Percentiles rank a stretch among this genome's conserved stretches.
Conservation (phyloP, 306 rosid species). For the Canavalia gladiata region DNA sequence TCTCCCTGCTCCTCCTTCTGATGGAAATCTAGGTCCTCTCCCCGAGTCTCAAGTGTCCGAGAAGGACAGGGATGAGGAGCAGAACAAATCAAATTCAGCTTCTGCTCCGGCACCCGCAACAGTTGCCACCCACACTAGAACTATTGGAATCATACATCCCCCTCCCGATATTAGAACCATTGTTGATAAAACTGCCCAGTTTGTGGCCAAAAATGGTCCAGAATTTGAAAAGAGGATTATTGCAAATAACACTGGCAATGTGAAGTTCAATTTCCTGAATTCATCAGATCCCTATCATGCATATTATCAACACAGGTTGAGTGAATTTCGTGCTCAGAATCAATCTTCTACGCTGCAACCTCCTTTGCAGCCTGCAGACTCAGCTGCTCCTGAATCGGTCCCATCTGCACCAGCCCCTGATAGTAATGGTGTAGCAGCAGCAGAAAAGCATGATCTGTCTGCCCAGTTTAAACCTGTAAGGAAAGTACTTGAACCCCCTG, state of each 20-base stretch:
- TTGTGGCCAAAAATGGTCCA: constrained; percentile 89
- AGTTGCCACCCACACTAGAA: constrained; percentile 86
- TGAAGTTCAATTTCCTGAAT: constrained; percentile 80
- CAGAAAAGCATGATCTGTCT: constrained; percentile 67
- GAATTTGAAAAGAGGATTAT: constrained; percentile 94
- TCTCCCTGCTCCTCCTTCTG: constrained; percentile 88
- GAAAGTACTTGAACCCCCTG: constrained; percentile 92
- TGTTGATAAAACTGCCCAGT: constrained; percentile 90
- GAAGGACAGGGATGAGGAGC: constrained; percentile 58
- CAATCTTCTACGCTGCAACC: constrained; percentile 66
- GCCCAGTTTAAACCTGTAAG: constrained; percentile 74
- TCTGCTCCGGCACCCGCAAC: constrained; percentile 51
- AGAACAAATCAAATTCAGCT: constrained; percentile 51
- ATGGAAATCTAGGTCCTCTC: constrained; percentile 76
- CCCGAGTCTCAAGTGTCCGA: constrained; percentile 63
- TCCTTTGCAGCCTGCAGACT: constrained; percentile 57
- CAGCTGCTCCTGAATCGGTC: constrained; percentile 51
- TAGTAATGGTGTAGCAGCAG: constrained; percentile 55
- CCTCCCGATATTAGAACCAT: constrained; percentile 89
- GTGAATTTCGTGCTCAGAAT: constrained; percentile 85
- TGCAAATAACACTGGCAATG: constrained; percentile 81
- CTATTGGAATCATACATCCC: constrained; percentile 94
- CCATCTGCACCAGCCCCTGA: constrained; percentile 57
- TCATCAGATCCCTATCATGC: constrained; percentile 87
- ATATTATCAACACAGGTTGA: constrained; percentile 86